phyloP scores from a whole-genome alignment of 768 basidiomycete genomes.

The Mycena rosella region DNA sequence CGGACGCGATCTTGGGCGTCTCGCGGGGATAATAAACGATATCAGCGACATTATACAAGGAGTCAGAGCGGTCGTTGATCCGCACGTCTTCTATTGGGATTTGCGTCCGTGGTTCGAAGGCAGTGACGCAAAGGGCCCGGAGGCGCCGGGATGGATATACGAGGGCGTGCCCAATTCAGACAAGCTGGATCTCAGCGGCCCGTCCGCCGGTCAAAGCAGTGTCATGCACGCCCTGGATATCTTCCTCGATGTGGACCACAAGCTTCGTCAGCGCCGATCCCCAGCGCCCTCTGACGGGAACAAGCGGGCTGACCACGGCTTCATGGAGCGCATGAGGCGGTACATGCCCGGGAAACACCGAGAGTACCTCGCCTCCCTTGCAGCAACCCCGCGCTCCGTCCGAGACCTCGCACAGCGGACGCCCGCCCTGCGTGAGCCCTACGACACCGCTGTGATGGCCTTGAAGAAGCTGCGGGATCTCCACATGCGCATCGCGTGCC shows the following conservation, averaged over 20 bases:
- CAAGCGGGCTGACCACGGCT: constrained; percentile 76
- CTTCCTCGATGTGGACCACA: constrained; percentile 92
- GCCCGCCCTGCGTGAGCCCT: constrained; percentile 75
- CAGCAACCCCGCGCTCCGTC: constrained; percentile 68
- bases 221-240: constrained; percentile 90
- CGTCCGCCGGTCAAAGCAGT: constrained; percentile 94
- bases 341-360: constrained; percentile 97
- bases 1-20: constrained; percentile 75
- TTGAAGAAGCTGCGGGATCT: constrained; percentile 87
- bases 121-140: constrained; percentile 70
- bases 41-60: constrained; percentile 78
- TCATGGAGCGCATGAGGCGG: constrained; percentile 93
- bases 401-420: constrained; percentile 71
- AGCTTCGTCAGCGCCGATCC: constrained; percentile 76
- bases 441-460: constrained; percentile 82
- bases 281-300: constrained; percentile 76
- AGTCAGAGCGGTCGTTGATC: constrained; percentile 81
- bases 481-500: constrained; percentile 90
- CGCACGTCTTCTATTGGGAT: constrained; percentile 89
- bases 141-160: constrained; percentile 75
- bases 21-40: constrained; percentile 79
- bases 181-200: constrained; percentile 81
- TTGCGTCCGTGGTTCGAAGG: constrained; percentile 96
- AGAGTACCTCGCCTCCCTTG: constrained; percentile 81
- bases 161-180: constrained; percentile 76